phyloP scores from a whole-genome alignment of 441 rosid species.

The Pelargonium exstipulatum region DNA sequence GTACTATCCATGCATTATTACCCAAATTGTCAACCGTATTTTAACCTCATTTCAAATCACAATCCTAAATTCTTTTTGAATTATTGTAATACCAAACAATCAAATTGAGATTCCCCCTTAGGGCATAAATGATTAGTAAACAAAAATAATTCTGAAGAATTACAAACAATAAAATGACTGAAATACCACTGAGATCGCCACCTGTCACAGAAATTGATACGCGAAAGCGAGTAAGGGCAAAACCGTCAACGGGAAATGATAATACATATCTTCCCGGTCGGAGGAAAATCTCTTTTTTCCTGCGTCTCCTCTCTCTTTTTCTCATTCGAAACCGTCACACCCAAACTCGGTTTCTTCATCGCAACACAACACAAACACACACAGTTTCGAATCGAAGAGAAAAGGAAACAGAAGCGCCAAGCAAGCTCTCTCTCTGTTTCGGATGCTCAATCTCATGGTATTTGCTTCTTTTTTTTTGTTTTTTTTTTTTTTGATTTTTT shows the following conservation, averaged over 20 bases:
- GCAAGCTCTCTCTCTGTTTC: slow-evolving; percentile 1
- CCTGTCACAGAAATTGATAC: background rate
- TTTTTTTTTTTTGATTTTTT: background rate
- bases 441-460: background rate
- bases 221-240: background rate
- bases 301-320: slow-evolving; percentile 2
- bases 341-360: background rate
- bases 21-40: no score
- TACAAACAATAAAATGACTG: background rate
- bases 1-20: no score
- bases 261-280: slow-evolving; percentile 6
- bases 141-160: background rate
- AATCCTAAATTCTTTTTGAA: no score
- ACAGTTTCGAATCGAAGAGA: background rate
- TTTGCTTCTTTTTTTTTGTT: background rate
- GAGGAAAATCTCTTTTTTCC: background rate
- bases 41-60: no score
- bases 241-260: background rate
- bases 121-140: no score
- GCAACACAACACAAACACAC: background rate
- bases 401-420: background rate
- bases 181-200: background rate
- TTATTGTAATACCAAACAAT: no score
- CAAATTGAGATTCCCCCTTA: no score
- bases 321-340: background rate